Evolutionary conservation across 805 yeast species (phyloP).

Genomic region (Isabelozyma gotoi): DNA sequence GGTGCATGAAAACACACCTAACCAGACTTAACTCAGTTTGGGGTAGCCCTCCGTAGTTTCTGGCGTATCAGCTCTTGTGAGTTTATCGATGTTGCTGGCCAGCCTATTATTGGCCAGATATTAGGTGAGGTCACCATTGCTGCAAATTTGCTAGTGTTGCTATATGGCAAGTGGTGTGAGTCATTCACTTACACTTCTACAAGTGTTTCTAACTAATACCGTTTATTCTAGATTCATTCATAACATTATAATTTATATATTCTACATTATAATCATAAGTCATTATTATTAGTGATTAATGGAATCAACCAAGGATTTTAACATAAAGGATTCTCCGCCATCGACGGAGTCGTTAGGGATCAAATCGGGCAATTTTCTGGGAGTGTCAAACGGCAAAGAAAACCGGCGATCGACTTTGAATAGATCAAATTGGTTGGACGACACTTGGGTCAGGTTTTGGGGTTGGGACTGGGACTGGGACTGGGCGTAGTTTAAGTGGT

Average conservation of each 20-base stretch:
- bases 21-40: no score
- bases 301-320: constrained; percentile 42
- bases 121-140: no score
- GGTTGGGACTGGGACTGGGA: constrained; percentile 1
- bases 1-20: no score
- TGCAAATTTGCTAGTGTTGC: no score
- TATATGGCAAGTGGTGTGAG: no score
- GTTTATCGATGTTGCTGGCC: no score
- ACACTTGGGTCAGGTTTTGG: not conserved
- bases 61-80: no score
- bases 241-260: no score
- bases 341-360: not conserved
- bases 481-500: constrained; percentile 3
- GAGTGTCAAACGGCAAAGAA: not conserved
- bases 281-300: constrained; percentile 25
- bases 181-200: no score
- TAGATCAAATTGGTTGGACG: not conserved
- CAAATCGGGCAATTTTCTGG: constrained; percentile 8
- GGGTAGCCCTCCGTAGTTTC: no score
- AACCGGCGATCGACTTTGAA: not conserved
- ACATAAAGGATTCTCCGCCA: constrained; percentile 24
- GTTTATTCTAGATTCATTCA: not conserved
- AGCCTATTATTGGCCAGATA: no score
- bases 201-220: no score
- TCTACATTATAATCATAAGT: not conserved